These are phyloP conservation scores for Volvox carteri DNA, from an alignment of 163 green algal species.

Conservation along the genomic window DNA sequence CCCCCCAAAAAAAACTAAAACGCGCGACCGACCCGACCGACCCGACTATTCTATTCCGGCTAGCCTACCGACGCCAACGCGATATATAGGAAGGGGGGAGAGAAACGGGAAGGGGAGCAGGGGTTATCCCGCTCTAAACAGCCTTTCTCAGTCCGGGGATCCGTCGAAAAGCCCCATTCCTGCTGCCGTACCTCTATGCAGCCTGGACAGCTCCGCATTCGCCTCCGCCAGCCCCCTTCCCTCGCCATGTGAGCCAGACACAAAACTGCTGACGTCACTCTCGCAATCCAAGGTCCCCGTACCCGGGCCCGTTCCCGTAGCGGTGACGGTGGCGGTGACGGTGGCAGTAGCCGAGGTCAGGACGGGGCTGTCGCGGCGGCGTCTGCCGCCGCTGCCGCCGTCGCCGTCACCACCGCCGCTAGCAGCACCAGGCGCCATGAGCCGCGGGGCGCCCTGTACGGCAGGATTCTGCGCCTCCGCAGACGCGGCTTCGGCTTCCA, in stretches of 20 bases:
- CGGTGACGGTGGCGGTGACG: neutral
- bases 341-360: neutral
- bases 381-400: neutral
- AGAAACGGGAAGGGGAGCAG: too few relatives aligned
- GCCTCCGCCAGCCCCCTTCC: neutral
- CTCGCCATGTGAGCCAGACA: neutral
- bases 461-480: too few relatives aligned
- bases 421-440: too few relatives aligned
- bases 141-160: neutral
- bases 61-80: too few relatives aligned
- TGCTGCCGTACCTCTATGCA: constrained; percentile 40
- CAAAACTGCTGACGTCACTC: constrained; percentile 19
- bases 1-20: too few relatives aligned
- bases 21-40: too few relatives aligned
- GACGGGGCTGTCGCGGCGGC: neutral
- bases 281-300: constrained; percentile 13
- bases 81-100: too few relatives aligned
- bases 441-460: too few relatives aligned
- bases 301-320: neutral
- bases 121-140: too few relatives aligned
- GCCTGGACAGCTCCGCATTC: neutral
- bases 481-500: too few relatives aligned
- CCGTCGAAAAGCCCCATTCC: neutral
- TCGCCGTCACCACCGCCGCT: neutral
- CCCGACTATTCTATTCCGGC: too few relatives aligned